phyloP scores from a whole-genome alignment of 2,329 filamentous ascomycete species.

The Trichophyton schoenleinii region DNA sequence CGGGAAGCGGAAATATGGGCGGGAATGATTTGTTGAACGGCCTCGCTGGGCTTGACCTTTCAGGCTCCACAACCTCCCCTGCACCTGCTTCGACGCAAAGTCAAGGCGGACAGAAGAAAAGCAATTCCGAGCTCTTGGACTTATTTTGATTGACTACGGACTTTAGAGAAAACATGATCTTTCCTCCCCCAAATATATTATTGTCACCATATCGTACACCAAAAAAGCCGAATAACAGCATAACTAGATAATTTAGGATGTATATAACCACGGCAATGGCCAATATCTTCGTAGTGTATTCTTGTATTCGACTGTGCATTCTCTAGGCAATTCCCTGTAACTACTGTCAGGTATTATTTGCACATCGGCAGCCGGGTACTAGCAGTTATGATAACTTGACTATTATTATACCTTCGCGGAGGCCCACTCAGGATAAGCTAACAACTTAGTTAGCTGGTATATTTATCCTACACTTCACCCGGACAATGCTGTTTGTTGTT shows the following conservation, averaged over 20 bases:
- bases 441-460: background rate
- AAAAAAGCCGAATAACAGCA: background rate
- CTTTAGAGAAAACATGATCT: background rate
- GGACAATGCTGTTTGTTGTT: background rate
- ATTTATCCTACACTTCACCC: background rate
- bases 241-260: background rate
- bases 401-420: background rate
- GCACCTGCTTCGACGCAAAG: constrained; percentile 15
- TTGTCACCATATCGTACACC: background rate
- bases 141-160: constrained; percentile 33
- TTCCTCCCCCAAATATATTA: background rate
- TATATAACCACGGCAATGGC: background rate
- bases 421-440: background rate
- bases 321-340: background rate
- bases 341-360: background rate
- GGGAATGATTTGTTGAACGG: constrained; percentile 59
- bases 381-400: background rate
- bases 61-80: constrained; percentile 31
- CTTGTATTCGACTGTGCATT: background rate
- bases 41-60: constrained; percentile 69
- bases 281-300: background rate
- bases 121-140: constrained; percentile 44
- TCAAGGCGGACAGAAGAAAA: constrained; percentile 30
- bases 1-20: constrained; percentile 22
- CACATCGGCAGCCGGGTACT: background rate